These are phyloP conservation scores for Phycomyces nitens DNA, from an alignment of 192 early-diverging fungal genomes.

Conservation along the genomic window DNA sequence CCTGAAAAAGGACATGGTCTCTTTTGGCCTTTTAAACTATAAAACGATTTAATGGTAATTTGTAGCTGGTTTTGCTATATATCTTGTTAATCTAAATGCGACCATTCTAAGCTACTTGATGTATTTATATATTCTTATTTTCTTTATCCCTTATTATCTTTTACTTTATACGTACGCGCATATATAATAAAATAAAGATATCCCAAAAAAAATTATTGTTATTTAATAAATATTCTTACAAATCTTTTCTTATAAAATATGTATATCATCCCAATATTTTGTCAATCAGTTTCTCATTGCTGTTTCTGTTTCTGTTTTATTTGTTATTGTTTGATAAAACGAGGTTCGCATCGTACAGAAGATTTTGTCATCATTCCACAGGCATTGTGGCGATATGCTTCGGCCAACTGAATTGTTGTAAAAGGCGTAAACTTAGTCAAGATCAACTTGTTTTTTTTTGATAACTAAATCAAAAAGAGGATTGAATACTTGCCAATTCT, in stretches of 20 bases:
- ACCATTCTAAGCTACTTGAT: not conserved
- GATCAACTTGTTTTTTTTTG: not conserved
- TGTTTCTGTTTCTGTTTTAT: too few species aligned
- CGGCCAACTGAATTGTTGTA: conserved; percentile 12
- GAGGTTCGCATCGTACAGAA: not conserved
- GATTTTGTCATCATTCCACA: not conserved
- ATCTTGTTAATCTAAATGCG: not conserved
- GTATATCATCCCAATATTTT: too few species aligned
- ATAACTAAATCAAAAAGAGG: too few species aligned
- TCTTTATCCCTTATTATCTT: conserved; percentile 7
- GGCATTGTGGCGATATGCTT: conserved; percentile 12
- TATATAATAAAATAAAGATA: conserved; percentile 7
- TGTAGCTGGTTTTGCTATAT: not conserved
- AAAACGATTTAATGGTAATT: not conserved
- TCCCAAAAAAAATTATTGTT: too few species aligned
- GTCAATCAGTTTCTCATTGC: too few species aligned
- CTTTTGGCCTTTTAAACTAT: not conserved
- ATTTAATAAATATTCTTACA: too few species aligned
- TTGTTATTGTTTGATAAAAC: not conserved
- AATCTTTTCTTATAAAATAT: too few species aligned
- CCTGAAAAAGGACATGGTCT: not conserved
- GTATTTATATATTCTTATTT: not conserved
- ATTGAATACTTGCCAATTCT: conserved; percentile 26
- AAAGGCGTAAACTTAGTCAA: conserved; percentile 3
- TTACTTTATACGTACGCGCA: not conserved